Conservation (phyloP, 139 green algal genomes). For the Micractinium conductrix region DNA sequence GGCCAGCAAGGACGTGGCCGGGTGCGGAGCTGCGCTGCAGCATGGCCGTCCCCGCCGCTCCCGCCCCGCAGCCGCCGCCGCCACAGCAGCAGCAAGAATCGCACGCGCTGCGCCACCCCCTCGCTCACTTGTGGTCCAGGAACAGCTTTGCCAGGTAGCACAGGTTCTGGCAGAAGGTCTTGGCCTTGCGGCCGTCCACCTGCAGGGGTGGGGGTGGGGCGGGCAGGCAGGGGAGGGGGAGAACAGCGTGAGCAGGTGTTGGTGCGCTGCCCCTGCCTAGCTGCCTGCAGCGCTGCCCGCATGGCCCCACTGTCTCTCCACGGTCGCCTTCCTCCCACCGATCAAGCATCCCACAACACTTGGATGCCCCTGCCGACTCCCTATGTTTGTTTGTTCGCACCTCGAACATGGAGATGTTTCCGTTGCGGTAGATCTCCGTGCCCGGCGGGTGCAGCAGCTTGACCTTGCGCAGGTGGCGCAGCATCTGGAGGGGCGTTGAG, state of each 20-base stretch:
- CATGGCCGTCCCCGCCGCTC: too few species aligned
- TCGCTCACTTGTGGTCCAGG: slow-evolving; percentile 93
- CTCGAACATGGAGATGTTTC: slow-evolving; percentile 91
- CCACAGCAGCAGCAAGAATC: too few species aligned
- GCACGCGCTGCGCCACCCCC: neutral
- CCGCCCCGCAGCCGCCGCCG: neutral
- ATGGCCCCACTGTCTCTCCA: neutral
- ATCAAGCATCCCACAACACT: neutral
- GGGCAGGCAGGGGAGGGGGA: too few species aligned
- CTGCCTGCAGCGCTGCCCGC: neutral
- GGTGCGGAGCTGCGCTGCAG: neutral
- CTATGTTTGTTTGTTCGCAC: slow-evolving; percentile 48
- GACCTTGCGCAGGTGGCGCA: slow-evolving; percentile 93
- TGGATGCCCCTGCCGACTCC: neutral
- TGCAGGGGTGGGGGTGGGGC: slow-evolving; percentile 54
- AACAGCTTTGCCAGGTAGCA: slow-evolving; percentile 99
- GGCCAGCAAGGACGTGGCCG: slow-evolving; percentile 95
- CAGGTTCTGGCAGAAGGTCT: slow-evolving; percentile 96
- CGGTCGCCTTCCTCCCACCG: too few species aligned
- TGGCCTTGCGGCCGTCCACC: slow-evolving; percentile 84
- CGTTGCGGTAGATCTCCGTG: slow-evolving; percentile 98
- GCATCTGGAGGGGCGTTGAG: too few species aligned
- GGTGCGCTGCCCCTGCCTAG: too few species aligned
- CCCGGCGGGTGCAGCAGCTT: slow-evolving; percentile 93
- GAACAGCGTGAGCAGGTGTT: too few species aligned